Evolutionary conservation across 495 filamentous ascomycete genomes (phyloP), one percentile per base, ranked within the genome.

Genomic region (Amniculicola lignicola): DNA sequence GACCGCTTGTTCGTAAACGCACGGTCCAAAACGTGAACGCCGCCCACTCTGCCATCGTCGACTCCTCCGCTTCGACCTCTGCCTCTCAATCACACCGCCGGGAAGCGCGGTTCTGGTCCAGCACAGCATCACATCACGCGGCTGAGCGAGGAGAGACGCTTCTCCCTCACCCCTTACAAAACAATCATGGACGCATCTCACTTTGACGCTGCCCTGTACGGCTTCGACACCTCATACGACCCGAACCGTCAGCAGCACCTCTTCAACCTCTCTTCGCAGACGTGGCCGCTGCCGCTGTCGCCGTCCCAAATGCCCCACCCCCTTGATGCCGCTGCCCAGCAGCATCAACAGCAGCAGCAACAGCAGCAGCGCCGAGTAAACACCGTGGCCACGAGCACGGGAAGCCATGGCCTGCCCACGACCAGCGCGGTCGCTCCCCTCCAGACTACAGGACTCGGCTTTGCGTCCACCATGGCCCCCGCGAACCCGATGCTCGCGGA

Each of bases 71-170:
- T 40, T 51, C 54, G 46, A 51, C 18, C 45, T 27, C 54, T 45
- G n/a, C n/a, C 41, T 47, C 57, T 42, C 57, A 35, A 59, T 50
- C 51, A 49, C 57, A 49, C 51, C 57, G 57, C 53, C 52, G 41
- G 49, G 43, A 11, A 6, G 49, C 43, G 49, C 40, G 42, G 43
- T 33, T 24, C 7, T 23, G 10, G 10, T 12, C 23, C 19, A 47
- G 53, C 57, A 49, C 57, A 49, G 50, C 57, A 48, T 51, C 41
- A 51, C 57, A 54, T 51, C 54, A 43, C 48, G 57, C 57, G 25
- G 22, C 49, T 19, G 22, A 9, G 7, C 35, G 24, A 33, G 38
- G 41, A 47, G 57, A 52, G 40, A 44, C 31, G 10, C 24, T 28
- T 39, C 5, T 25, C 25, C 49, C 43, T 28, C 16, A 36, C 48